A percentile compares a stretch with the other conserved stretches of the same genome.
Conservation (phyloP, 2,329 filamentous ascomycete species). For the Phaeophleospora eucalypticola region DNA sequence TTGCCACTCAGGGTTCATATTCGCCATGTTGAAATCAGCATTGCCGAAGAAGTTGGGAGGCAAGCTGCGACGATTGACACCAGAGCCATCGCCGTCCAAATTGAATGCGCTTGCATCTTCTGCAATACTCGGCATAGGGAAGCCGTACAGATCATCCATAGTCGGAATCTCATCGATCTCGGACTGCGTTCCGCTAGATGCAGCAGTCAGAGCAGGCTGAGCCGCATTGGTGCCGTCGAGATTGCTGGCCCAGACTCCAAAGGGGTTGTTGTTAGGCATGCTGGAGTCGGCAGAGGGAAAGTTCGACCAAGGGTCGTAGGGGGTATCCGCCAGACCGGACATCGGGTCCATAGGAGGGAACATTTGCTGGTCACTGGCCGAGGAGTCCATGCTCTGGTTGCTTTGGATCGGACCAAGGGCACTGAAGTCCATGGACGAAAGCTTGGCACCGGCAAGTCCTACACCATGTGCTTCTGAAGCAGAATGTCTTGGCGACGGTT, state of each 20-base stretch:
- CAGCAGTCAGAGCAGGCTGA: conserved; percentile 36
- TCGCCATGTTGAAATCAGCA: conserved; percentile 19
- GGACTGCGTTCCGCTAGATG: conserved; percentile 37
- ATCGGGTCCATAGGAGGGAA: conserved; percentile 24
- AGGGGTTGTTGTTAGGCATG: conserved; percentile 32
- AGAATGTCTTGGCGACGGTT: conserved; percentile 27
- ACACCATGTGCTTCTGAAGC: conserved; percentile 12
- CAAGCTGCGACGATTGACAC: conserved; percentile 30
- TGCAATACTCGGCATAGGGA: conserved; percentile 31
- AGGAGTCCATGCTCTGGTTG: conserved; percentile 24
- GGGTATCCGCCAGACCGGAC: conserved; percentile 25
- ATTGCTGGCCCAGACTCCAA: conserved; percentile 30
- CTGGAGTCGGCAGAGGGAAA: conserved; percentile 26
- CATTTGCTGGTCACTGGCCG: conserved; percentile 20
- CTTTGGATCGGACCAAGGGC: conserved; percentile 21
- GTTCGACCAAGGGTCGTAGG: conserved; percentile 30
- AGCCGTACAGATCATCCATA: conserved; percentile 31
- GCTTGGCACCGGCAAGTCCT: conserved; percentile 16
- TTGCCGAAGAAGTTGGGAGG: conserved; percentile 32
- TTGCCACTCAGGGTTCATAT: conserved; percentile 20
- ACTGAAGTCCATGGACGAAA: conserved; percentile 26
- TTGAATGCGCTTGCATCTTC: conserved; percentile 24
- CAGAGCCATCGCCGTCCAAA: conserved; percentile 10
- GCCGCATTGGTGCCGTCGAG: conserved; percentile 22
- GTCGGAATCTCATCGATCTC: conserved; percentile 36